Percentiles rank a stretch among this genome's conserved stretches.
Evolutionary conservation across 148 eudicot genomes (phyloP).

Genomic region (Talinum fruticosum): DNA sequence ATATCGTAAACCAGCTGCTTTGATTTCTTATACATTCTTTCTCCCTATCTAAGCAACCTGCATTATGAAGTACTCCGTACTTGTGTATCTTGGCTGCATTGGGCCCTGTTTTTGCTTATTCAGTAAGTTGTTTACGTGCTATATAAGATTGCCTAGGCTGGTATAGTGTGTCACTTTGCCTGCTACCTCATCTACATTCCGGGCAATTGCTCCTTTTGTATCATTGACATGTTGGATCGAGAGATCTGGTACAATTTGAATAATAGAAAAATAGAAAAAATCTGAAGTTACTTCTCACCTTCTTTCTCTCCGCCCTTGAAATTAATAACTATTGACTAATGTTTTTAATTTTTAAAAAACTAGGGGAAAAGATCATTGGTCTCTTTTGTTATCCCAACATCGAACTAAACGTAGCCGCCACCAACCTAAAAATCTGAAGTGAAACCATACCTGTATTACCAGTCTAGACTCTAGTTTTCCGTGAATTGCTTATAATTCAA

Average conservation of each 20-base stretch:
- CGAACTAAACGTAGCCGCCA: no score
- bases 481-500: not conserved
- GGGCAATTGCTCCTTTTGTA: not conserved
- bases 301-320: no score
- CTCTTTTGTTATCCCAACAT: no score
- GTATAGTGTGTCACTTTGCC: not conserved
- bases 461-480: not conserved
- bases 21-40: not conserved
- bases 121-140: no score
- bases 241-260: no score
- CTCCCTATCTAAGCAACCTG: not conserved
- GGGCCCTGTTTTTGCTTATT: not conserved
- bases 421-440: no score
- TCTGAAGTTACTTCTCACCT: not conserved
- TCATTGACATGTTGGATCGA: not conserved
- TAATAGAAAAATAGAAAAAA: no score
- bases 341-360: no score
- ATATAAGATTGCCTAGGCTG: not conserved
- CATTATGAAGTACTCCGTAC: not conserved
- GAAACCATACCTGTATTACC: no score
- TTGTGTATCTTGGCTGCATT: not conserved
- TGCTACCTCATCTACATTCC: not conserved
- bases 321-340: no score
- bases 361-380: no score
- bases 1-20: not conserved